Base-by-base conservation (phyloP, 345 rosid species). In the Populus pruinosa region DNA sequence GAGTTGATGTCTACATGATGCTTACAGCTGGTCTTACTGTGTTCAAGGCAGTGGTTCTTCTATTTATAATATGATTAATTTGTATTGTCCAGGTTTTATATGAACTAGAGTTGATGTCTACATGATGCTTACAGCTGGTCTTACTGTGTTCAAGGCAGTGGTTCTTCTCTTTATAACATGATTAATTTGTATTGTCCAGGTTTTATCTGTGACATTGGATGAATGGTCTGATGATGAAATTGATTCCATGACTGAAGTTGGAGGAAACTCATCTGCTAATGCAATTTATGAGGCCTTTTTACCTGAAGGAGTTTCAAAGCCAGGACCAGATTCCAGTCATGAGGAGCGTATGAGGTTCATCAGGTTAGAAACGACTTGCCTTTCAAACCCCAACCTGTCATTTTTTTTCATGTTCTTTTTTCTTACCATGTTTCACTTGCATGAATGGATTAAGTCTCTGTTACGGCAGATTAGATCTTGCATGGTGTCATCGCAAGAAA, bases 181-280 rank as follows among this genome's bases (percentile, higher is more conserved):
- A 21, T 36, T 79, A 70, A 66, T 25, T 79, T 78, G 43, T 1
- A 18, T 20, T 84, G 59, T 74, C 27, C 83, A 96, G 99, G 97
- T 94, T 82, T 86, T 96, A 75, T 96, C 99, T 12, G 95, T 96
- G 82, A 88, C 97, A 59, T 77, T 96, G 85, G 99, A 96, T 90
- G 99, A 96, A 3, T 96, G 99, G 98, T 86, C 97, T 64, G 91
- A 90, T 70, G 98, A 89, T 63, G 95, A 96, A 85, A 84, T 94
- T 73, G 97, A 96, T 70, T 79, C 96, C 71, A 90, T 96, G 97
- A 79, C 89, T 76, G 98, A 93, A 89, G 94, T 96, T 49, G 99
- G 98, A 71, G 99, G 99, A 72, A 96, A 96, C 75, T 82, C 91
- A 44, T 80, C 97, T 75, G 98, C 96, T 4, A 96, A 96, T 89